Evolutionary conservation across 1,139 yeast species (phyloP).

Genomic region (Yamadazyma epiphylla): DNA sequence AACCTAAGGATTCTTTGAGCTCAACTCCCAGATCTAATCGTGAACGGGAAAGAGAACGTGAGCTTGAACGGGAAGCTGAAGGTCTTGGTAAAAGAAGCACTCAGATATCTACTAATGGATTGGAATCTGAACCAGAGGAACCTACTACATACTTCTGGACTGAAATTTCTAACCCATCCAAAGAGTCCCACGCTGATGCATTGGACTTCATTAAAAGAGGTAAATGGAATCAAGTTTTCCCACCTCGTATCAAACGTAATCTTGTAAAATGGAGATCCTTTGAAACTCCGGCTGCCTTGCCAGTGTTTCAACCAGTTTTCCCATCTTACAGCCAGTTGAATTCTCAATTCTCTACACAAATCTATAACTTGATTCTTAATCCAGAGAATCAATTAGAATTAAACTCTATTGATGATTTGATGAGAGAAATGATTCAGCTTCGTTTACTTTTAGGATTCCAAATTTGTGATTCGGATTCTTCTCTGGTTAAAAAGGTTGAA

Average conservation of each 20-base stretch:
- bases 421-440: conserved; percentile 85
- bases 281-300: conserved; percentile 90
- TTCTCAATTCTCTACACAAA: conserved; percentile 56
- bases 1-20: conserved; percentile 6
- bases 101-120: conserved; percentile 6
- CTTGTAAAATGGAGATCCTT: conserved; percentile 89
- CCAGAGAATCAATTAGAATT: conserved; percentile 49
- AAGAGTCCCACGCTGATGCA: conserved; percentile 46
- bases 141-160: conserved; percentile 52
- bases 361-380: conserved; percentile 60
- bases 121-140: conserved; percentile 2
- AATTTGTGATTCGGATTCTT: conserved; percentile 64
- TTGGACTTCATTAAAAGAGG: conserved; percentile 35
- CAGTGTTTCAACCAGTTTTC: conserved; percentile 72
- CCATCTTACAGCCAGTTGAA: conserved; percentile 68
- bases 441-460: conserved; percentile 87
- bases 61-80: no score
- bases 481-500: conserved; percentile 64
- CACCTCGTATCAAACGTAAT: conserved; percentile 59
- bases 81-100: conserved; percentile 7
- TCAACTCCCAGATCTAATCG: conserved; percentile 3
- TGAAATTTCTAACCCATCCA: conserved; percentile 66
- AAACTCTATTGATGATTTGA: conserved; percentile 55
- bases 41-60: conserved; percentile 3
- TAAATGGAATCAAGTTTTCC: conserved; percentile 89